Evolutionary conservation across 192 early-diverging fungal species (phyloP).

Genomic region (Coemansia sp.): DNA sequence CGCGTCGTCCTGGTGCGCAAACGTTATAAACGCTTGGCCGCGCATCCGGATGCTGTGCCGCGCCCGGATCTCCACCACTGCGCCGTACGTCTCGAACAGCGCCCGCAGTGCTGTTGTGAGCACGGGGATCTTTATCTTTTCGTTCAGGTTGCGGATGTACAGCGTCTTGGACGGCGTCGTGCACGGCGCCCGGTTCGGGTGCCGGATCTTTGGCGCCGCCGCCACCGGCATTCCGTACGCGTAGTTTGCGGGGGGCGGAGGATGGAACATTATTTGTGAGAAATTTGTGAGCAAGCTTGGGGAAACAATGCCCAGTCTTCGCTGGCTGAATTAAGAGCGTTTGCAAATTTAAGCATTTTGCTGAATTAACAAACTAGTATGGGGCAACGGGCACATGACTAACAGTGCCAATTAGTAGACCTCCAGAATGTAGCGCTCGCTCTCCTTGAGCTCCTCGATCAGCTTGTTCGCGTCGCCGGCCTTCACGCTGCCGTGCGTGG

Average conservation of each 20-base stretch:
- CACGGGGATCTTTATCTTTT: slow-evolving; percentile 66
- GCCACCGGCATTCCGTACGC: slow-evolving; percentile 3
- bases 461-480: slow-evolving; percentile 60
- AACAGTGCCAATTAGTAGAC: slow-evolving; percentile 70
- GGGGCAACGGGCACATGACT: neutral
- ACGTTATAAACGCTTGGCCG: slow-evolving; percentile 93
- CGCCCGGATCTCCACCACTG: slow-evolving; percentile 75
- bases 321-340: no score
- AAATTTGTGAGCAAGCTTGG: neutral
- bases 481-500: slow-evolving; percentile 56
- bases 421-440: slow-evolving; percentile 88
- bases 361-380: neutral
- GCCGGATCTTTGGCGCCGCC: slow-evolving; percentile 33
- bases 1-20: slow-evolving; percentile 66
- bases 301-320: no score
- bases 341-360: no score
- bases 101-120: slow-evolving; percentile 69
- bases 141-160: slow-evolving; percentile 80
- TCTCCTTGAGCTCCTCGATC: slow-evolving; percentile 88
- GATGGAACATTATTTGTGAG: neutral
- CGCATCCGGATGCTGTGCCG: slow-evolving; percentile 78
- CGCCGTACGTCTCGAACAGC: slow-evolving; percentile 80
- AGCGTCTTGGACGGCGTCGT: slow-evolving; percentile 64
- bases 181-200: slow-evolving; percentile 60
- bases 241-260: no score